phyloP scores from a whole-genome alignment of 192 early-diverging fungal genomes.

The Podila epicladia region DNA sequence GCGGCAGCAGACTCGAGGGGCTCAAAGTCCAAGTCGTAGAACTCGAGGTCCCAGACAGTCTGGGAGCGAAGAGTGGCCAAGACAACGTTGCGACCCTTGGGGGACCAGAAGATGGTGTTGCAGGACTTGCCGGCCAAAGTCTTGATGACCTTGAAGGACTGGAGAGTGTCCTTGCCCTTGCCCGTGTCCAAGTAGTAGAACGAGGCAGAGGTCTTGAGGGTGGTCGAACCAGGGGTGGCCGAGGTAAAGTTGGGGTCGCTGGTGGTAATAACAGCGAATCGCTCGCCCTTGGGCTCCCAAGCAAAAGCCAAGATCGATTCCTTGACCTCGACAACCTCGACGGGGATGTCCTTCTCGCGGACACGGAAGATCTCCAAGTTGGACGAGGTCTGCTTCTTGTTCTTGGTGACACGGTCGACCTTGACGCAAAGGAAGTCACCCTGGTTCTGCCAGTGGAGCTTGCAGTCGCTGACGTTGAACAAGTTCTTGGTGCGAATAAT shows the following conservation, averaged over 20 bases:
- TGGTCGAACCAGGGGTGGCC: constrained; percentile 62
- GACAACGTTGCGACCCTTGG: constrained; percentile 92
- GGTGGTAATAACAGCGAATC: constrained; percentile 91
- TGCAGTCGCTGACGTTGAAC: constrained; percentile 91
- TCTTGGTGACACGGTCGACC: constrained; percentile 90
- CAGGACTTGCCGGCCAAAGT: constrained; percentile 82
- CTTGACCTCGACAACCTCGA: constrained; percentile 95
- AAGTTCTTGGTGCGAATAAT: constrained; percentile 97
- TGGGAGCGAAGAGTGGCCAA: constrained; percentile 84
- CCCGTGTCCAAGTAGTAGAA: constrained; percentile 87
- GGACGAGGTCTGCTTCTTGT: constrained; percentile 88
- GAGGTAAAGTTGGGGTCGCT: constrained; percentile 67
- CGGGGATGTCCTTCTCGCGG: constrained; percentile 93
- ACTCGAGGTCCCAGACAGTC: constrained; percentile 86
- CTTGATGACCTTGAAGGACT: constrained; percentile 87
- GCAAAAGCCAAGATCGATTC: constrained; percentile 84
- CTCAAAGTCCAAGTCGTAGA: constrained; percentile 92
- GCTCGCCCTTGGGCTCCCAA: constrained; percentile 95
- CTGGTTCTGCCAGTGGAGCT: constrained; percentile 90
- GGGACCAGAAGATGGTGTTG: constrained; percentile 93
- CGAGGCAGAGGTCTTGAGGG: constrained; percentile 73
- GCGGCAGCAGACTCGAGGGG: constrained; percentile 60
- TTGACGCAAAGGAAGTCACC: constrained; percentile 93
- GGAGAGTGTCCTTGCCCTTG: constrained; percentile 70
- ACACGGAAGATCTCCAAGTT: constrained; percentile 97